A percentile compares a stretch with the other conserved stretches of the same genome.
Evolutionary conservation across 306 rosid species (phyloP).

Genomic region (Glycine soja): DNA sequence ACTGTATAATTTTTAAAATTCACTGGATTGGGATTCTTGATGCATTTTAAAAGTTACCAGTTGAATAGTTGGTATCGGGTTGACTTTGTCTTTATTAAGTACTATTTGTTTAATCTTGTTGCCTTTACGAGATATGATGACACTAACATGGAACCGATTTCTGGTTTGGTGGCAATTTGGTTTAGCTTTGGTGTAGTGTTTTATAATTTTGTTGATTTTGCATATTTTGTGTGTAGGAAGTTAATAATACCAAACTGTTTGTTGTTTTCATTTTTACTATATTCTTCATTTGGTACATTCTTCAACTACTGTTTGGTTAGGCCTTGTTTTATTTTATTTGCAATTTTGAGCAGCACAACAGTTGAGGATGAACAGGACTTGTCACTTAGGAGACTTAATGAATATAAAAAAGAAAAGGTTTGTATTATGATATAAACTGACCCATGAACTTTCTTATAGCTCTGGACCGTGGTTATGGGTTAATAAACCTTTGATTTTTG

Average conservation of each 20-base stretch:
- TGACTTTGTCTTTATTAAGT: conserved; percentile 31
- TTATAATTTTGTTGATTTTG: conserved; percentile 26
- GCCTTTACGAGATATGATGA: background rate
- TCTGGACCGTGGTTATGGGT: conserved; percentile 13
- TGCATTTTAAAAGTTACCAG: background rate
- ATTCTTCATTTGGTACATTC: background rate
- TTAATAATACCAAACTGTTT: background rate
- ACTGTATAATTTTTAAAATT: conserved; percentile 1
- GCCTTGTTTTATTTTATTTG: conserved; percentile 17
- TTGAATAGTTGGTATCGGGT: background rate
- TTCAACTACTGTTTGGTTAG: too few relatives aligned
- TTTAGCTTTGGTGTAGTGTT: conserved; percentile 13
- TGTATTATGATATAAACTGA: conserved; percentile 14
- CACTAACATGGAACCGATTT: conserved; percentile 7
- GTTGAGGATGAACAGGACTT: conserved; percentile 73
- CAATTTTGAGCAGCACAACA: conserved; percentile 41
- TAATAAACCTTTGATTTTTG: background rate
- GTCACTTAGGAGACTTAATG: conserved; percentile 86
- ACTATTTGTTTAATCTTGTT: conserved; percentile 12
- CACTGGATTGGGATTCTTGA: conserved; percentile 28
- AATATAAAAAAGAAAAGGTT: conserved; percentile 95
- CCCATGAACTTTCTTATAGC: conserved; percentile 20
- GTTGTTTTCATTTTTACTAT: background rate
- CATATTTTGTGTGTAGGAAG: conserved; percentile 18
- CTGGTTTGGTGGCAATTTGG: conserved; percentile 20